Conservation (phyloP, 805 yeast species). For the Pichia thaimueangensis region DNA sequence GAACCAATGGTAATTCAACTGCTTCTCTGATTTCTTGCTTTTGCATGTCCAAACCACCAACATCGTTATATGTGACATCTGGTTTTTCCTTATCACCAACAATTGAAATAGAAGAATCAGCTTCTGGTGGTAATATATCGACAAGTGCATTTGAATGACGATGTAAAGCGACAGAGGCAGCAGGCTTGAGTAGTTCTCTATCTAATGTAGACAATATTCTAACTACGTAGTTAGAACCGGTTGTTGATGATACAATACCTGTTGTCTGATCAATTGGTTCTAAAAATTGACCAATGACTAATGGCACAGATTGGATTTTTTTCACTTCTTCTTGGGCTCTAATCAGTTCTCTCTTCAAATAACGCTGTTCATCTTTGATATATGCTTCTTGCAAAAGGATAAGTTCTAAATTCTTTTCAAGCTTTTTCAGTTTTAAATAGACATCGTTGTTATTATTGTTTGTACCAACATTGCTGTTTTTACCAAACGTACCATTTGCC, state of each 20-base stretch:
- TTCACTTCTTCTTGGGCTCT: conserved; percentile 99
- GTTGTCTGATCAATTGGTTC: conserved; percentile 96
- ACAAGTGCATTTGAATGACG: conserved; percentile 98
- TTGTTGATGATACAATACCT: conserved; percentile 94
- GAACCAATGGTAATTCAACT: conserved; percentile 92
- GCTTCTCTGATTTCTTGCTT: conserved; percentile 99
- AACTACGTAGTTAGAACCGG: conserved; percentile 96
- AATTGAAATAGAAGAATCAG: conserved; percentile 92
- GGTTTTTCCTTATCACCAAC: conserved; percentile 92
- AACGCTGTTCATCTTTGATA: conserved; percentile 96
- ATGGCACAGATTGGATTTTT: conserved; percentile 93
- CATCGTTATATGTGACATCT: conserved; percentile 91
- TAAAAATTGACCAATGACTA: conserved; percentile 95
- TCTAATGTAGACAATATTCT: conserved; percentile 91
- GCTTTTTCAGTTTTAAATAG: conserved; percentile 75
- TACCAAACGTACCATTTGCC: conserved; percentile 14
- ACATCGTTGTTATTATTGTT: conserved; percentile 47
- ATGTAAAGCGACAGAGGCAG: conserved; percentile 93
- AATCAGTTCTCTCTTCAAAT: conserved; percentile 85
- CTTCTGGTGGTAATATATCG: conserved; percentile 97
- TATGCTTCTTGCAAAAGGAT: conserved; percentile 88
- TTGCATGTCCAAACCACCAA: conserved; percentile 98
- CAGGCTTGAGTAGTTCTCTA: conserved; percentile 88
- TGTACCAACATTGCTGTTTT: conserved; percentile 14
- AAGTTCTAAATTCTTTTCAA: conserved; percentile 86